phyloP scores from a whole-genome alignment of 192 early-diverging fungal species.

The Tieghemiomyces parasiticus region DNA sequence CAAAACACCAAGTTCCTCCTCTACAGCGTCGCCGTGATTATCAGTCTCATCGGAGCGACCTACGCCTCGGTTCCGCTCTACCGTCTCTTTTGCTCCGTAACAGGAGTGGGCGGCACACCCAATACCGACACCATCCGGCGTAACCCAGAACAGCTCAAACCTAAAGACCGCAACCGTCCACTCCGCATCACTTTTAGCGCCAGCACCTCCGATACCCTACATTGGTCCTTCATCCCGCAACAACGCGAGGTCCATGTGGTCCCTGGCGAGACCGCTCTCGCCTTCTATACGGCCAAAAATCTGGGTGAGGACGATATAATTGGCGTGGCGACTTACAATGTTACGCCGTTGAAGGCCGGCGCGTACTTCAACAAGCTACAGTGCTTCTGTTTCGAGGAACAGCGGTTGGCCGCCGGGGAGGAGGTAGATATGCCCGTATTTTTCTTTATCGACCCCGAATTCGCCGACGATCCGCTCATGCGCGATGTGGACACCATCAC shows the following conservation, averaged over 20 bases:
- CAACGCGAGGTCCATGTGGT: slow-evolving; percentile 73
- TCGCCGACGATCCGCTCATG: slow-evolving; percentile 87
- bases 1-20: slow-evolving; percentile 32
- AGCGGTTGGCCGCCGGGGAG: slow-evolving; percentile 74
- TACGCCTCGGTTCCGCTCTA: slow-evolving; percentile 95
- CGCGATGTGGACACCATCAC: slow-evolving; percentile 86
- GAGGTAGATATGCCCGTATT: slow-evolving; percentile 94
- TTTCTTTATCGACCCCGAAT: slow-evolving; percentile 96
- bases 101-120: slow-evolving; percentile 85
- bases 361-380: slow-evolving; percentile 99
- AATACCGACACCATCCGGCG: slow-evolving; percentile 47
- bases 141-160: slow-evolving; percentile 39
- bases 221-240: slow-evolving; percentile 86
- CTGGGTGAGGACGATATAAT: slow-evolving; percentile 71
- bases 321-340: slow-evolving; percentile 94
- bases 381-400: slow-evolving; percentile 99
- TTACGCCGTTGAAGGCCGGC: slow-evolving; percentile 79
- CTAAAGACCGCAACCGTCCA: slow-evolving; percentile 41
- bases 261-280: slow-evolving; percentile 91
- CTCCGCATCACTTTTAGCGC: slow-evolving; percentile 55
- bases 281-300: slow-evolving; percentile 92
- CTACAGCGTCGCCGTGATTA: slow-evolving; percentile 70
- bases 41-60: slow-evolving; percentile 67
- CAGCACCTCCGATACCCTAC: slow-evolving; percentile 57
- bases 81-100: slow-evolving; percentile 84